Evolutionary conservation across 139 green algal genomes (phyloP).

Genomic region (Chlorella ohadii): DNA sequence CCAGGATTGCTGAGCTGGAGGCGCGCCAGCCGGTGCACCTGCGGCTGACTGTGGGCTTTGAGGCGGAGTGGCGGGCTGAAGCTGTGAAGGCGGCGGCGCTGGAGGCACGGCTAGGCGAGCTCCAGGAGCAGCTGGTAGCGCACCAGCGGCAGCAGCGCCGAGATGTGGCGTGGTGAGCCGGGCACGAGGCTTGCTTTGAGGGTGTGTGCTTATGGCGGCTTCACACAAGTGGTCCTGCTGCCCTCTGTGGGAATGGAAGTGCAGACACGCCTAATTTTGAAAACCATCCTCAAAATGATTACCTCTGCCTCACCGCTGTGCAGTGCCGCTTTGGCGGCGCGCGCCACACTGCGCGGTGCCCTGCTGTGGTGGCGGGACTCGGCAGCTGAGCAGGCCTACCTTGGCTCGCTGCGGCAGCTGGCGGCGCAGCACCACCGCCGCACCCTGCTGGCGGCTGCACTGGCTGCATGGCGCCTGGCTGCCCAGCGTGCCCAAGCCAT

Average conservation of each 20-base stretch:
- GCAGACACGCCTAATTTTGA: no score
- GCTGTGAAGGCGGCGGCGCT: not conserved
- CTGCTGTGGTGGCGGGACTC: not conserved
- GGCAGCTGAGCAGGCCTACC: not conserved
- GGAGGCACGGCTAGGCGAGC: not conserved
- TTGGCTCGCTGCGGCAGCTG: not conserved
- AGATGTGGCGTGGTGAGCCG: slow-evolving; percentile 4
- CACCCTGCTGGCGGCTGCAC: not conserved
- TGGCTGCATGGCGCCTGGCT: slow-evolving; percentile 9
- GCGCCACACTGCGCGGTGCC: not conserved
- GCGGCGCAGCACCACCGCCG: not conserved
- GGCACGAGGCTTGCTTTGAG: no score
- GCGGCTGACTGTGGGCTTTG: slow-evolving; percentile 15
- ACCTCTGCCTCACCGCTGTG: not conserved
- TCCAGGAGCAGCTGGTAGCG: not conserved
- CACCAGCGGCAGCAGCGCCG: not conserved
- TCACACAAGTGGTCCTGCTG: no score
- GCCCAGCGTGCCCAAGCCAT: not conserved
- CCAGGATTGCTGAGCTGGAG: slow-evolving; percentile 13
- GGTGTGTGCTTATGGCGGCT: no score
- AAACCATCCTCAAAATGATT: no score
- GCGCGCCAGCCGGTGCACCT: slow-evolving; percentile 3
- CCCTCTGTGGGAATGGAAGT: no score
- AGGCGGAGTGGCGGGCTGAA: slow-evolving; percentile 19
- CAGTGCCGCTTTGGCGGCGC: not conserved